phyloP scores from a whole-genome alignment of 805 yeast species.

The Metschnikowia cerradonensis region DNA sequence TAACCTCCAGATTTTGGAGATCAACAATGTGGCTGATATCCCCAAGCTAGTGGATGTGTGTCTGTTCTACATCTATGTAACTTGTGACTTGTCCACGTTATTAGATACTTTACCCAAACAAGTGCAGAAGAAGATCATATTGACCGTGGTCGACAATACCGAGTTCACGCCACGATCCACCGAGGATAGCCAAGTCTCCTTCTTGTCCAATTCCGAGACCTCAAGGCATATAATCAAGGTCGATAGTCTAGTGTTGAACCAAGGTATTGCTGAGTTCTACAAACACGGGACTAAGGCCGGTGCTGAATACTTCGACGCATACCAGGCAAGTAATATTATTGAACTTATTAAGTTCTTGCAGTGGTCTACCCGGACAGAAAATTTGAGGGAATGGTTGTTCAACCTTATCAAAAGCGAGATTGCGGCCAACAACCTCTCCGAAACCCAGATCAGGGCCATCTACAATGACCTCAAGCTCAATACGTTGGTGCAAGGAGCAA shows the following conservation, averaged over 20 bases:
- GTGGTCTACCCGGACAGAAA: conserved; percentile 24
- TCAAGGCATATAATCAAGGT: conserved; percentile 31
- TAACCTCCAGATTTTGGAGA: conserved; percentile 21
- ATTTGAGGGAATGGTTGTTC: conserved; percentile 22
- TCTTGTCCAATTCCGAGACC: conserved; percentile 10
- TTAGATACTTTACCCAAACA: conserved; percentile 13
- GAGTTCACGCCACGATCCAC: conserved; percentile 36
- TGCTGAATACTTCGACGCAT: conserved; percentile 24
- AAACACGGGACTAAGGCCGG: conserved; percentile 31
- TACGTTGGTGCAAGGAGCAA: conserved; percentile 27
- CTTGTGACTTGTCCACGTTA: conserved; percentile 17
- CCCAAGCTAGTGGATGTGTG: conserved; percentile 15
- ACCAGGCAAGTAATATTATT: conserved; percentile 33
- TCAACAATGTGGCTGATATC: conserved; percentile 17
- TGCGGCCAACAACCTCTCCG: conserved; percentile 12
- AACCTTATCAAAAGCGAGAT: conserved; percentile 14
- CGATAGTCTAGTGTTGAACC: conserved; percentile 22
- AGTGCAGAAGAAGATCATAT: conserved; percentile 22
- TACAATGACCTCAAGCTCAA: conserved; percentile 21
- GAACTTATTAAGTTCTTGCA: conserved; percentile 30
- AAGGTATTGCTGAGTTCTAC: conserved; percentile 30
- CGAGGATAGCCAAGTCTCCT: conserved; percentile 26
- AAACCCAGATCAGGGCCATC: conserved; percentile 15
- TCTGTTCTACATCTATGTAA: conserved; percentile 23
- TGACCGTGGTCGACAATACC: conserved; percentile 36